Evolutionary conservation across 164 flowering plant species (phyloP).

Genomic region (Vitis rupestris): DNA sequence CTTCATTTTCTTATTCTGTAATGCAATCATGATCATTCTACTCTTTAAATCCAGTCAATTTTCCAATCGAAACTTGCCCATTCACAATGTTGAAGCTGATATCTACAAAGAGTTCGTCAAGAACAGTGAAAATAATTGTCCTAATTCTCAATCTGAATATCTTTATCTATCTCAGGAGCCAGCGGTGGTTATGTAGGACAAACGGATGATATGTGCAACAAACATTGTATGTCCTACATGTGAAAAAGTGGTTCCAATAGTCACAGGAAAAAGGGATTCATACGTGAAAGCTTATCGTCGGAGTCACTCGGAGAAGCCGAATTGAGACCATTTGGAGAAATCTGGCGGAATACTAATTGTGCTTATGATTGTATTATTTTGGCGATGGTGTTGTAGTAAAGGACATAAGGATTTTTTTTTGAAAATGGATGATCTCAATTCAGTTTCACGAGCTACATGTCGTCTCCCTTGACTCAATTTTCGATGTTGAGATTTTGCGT

Average conservation of each 20-base stretch:
- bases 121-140: conserved; percentile 3
- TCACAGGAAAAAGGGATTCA: neutral
- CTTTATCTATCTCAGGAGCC: neutral
- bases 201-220: conserved; percentile 34
- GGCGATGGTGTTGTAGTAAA: conserved; percentile 21
- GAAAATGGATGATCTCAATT: conserved; percentile 85
- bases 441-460: conserved; percentile 45
- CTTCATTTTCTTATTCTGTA: conserved; percentile 43
- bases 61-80: conserved; percentile 8
- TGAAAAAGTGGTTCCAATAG: neutral
- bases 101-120: conserved; percentile 24
- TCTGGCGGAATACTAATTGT: conserved; percentile 6
- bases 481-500: conserved; percentile 46
- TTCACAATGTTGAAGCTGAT: conserved; percentile 11
- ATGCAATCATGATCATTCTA: conserved; percentile 45
- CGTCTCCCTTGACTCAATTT: conserved; percentile 44
- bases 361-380: conserved; percentile 19
- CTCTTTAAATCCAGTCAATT: conserved; percentile 30
- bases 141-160: neutral
- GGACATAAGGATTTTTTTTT: neutral
- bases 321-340: conserved; percentile 6
- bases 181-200: conserved; percentile 43
- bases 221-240: neutral
- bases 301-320: conserved; percentile 42
- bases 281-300: conserved; percentile 18